Evolutionary conservation across 2,329 filamentous ascomycete genomes (phyloP).

Genomic region (Gnomoniopsis sp.): DNA sequence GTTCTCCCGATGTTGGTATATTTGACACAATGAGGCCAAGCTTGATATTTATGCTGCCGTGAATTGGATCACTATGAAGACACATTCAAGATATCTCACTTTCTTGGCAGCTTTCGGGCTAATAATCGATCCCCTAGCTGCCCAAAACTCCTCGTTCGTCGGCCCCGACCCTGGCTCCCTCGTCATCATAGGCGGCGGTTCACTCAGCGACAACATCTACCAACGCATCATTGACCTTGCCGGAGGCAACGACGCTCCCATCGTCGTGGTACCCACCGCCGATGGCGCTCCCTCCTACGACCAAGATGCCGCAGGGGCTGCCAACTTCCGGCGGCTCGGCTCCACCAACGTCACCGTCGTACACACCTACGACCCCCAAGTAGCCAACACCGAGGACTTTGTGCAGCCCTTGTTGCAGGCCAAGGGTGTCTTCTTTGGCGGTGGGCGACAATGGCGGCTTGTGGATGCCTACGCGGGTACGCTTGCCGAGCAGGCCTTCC

Average conservation of each 20-base stretch:
- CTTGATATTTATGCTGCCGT: not conserved
- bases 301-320: conserved; percentile 24
- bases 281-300: conserved; percentile 26
- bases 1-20: not conserved
- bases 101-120: not conserved
- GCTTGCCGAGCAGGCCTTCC: conserved; percentile 26
- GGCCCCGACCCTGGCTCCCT: conserved; percentile 28
- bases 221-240: conserved; percentile 28
- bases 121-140: not conserved
- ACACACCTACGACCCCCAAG: conserved; percentile 28
- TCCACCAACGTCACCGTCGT: conserved; percentile 27
- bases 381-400: conserved; percentile 30
- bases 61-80: not conserved
- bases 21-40: not conserved
- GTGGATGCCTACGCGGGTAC: conserved; percentile 32
- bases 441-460: conserved; percentile 30
- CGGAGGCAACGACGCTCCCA: conserved; percentile 23
- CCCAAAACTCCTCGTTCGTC: conserved; percentile 12
- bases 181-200: conserved; percentile 29
- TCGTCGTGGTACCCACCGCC: conserved; percentile 30
- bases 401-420: conserved; percentile 24
- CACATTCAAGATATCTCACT: not conserved
- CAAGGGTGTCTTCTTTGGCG: conserved; percentile 29
- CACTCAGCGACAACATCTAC: conserved; percentile 28
- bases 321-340: conserved; percentile 26